These are phyloP conservation scores for Monosporascus sp. DNA, from an alignment of 2,329 filamentous ascomycete genomes.

Conservation along the genomic window DNA sequence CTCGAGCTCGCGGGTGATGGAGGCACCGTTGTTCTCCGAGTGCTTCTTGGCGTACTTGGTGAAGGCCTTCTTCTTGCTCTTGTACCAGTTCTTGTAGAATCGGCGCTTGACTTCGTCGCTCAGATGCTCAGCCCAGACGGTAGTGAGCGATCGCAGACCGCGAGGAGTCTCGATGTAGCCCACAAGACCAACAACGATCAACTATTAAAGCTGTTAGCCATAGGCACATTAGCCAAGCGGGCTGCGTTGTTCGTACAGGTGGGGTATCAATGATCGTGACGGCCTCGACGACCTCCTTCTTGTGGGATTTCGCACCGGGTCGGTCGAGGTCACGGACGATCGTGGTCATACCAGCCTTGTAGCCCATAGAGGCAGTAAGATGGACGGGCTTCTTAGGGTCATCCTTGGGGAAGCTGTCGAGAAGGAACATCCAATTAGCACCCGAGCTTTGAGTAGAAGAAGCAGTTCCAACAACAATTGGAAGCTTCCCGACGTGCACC, in stretches of 20 bases:
- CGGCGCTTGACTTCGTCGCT: conserved; percentile 98
- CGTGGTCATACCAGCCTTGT: conserved; percentile 99
- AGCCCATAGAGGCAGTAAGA: conserved; percentile 96
- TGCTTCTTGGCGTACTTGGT: conserved; percentile 99
- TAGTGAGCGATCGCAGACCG: conserved; percentile 97
- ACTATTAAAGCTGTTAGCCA: conserved; percentile 71
- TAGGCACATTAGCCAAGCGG: conserved; percentile 69
- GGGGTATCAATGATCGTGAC: conserved; percentile 86
- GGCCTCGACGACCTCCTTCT: conserved; percentile 94
- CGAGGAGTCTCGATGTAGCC: conserved; percentile 99
- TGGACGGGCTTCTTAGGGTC: conserved; percentile 99
- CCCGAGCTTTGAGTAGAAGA: conserved; percentile 13
- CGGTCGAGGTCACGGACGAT: conserved; percentile 99
- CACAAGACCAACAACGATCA: conserved; percentile 99
- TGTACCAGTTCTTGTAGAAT: conserved; percentile 99
- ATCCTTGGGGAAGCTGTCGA: conserved; percentile 94
- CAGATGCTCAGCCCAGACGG: conserved; percentile 99
- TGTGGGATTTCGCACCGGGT: conserved; percentile 98
- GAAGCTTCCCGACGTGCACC: neutral
- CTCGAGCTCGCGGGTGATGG: conserved; percentile 95
- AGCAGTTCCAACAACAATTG: conserved; percentile 9
- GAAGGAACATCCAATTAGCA: conserved; percentile 12
- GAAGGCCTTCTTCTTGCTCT: conserved; percentile 99
- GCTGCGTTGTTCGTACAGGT: conserved; percentile 87
- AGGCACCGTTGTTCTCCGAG: conserved; percentile 84